phyloP scores from a whole-genome alignment of 257 asterid genomes.

The Solanum pennellii region DNA sequence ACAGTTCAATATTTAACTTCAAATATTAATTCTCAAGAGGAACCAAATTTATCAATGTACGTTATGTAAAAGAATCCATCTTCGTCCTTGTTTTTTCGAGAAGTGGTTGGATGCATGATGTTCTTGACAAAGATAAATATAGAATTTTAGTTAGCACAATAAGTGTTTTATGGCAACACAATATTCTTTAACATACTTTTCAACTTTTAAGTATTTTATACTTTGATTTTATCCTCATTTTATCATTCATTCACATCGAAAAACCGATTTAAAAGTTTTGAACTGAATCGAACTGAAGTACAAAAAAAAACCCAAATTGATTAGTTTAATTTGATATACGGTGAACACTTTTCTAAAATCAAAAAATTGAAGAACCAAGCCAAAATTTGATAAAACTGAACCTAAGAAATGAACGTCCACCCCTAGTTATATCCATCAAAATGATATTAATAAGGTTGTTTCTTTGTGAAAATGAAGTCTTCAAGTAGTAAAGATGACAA shows the following conservation, averaged over 20 bases:
- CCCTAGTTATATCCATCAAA: background rate
- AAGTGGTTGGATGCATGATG: background rate
- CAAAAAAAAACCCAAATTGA: too few species aligned
- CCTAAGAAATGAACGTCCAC: background rate
- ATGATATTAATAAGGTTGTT: background rate
- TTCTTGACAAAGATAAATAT: background rate
- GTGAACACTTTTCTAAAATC: background rate
- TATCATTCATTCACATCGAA: background rate
- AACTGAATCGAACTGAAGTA: too few species aligned
- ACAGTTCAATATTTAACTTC: background rate
- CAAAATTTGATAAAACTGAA: too few species aligned
- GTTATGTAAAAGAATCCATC: background rate
- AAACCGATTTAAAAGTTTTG: too few species aligned
- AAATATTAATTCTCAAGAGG: background rate
- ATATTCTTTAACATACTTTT: background rate
- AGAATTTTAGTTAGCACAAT: background rate
- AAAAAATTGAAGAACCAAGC: too few species aligned
- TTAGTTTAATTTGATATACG: too few species aligned
- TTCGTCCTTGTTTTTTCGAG: background rate
- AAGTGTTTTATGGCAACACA: background rate
- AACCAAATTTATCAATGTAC: background rate
- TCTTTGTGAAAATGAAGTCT: background rate
- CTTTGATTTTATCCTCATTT: background rate
- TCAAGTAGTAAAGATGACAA: background rate
- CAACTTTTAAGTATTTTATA: background rate